Percentiles rank a stretch among this genome's conserved stretches.
Conservation (phyloP, 2,329 filamentous ascomycete genomes). For the Xylariales sp. region DNA sequence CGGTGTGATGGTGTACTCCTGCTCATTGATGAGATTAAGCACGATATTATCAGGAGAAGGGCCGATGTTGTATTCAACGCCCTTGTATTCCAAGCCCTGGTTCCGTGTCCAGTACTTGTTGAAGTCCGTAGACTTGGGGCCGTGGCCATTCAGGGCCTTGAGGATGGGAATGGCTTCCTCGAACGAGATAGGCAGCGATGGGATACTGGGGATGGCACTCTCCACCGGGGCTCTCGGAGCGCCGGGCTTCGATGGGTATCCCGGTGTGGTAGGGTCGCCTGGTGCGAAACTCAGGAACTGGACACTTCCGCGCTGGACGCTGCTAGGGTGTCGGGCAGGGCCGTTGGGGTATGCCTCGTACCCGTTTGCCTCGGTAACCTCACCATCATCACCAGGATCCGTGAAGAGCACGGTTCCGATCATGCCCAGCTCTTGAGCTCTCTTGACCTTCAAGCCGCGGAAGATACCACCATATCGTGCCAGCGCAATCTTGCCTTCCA, state of each 20-base stretch:
- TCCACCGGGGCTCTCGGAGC: slow-evolving; percentile 69
- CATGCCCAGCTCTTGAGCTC: slow-evolving; percentile 87
- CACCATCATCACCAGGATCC: slow-evolving; percentile 85
- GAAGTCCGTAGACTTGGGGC: slow-evolving; percentile 71
- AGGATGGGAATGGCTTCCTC: slow-evolving; percentile 80
- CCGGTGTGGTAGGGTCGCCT: slow-evolving; percentile 85
- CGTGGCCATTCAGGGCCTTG: slow-evolving; percentile 85
- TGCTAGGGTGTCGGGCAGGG: slow-evolving; percentile 80
- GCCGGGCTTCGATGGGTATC: slow-evolving; percentile 90
- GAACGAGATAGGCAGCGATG: slow-evolving; percentile 89
- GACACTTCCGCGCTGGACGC: slow-evolving; percentile 83
- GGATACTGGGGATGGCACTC: slow-evolving; percentile 73
- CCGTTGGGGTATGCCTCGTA: slow-evolving; percentile 77
- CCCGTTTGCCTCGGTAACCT: slow-evolving; percentile 77
- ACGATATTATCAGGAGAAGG: slow-evolving; percentile 70
- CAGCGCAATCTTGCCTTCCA: slow-evolving; percentile 83
- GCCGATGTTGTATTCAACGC: slow-evolving; percentile 80
- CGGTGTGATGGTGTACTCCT: slow-evolving; percentile 76
- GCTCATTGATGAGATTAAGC: slow-evolving; percentile 72
- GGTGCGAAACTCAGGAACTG: slow-evolving; percentile 69
- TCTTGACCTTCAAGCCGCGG: slow-evolving; percentile 86
- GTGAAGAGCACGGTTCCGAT: slow-evolving; percentile 79
- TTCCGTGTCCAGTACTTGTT: slow-evolving; percentile 66
- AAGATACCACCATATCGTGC: slow-evolving; percentile 84
- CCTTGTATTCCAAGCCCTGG: slow-evolving; percentile 72